These are phyloP conservation scores for Colletotrichum falcatum DNA, from an alignment of 2,329 filamentous ascomycete species.

Conservation along the genomic window DNA sequence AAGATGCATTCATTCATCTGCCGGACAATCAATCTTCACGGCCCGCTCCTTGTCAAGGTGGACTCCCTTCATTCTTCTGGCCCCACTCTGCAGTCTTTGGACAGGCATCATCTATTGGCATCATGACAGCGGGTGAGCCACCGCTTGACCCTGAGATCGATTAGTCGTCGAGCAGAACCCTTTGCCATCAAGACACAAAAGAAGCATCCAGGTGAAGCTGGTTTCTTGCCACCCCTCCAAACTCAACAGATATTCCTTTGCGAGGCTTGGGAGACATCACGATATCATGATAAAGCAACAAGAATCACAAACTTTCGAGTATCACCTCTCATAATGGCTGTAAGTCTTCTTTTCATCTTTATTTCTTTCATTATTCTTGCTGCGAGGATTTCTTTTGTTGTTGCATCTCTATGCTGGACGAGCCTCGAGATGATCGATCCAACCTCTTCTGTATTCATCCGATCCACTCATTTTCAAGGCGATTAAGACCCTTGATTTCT, in stretches of 20 bases:
- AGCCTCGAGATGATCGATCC: neutral
- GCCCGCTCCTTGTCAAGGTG: neutral
- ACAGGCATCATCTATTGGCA: neutral
- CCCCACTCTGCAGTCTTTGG: neutral
- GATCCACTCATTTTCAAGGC: neutral
- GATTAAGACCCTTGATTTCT: neutral
- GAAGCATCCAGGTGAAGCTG: neutral
- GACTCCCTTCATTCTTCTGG: neutral
- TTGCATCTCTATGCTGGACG: neutral
- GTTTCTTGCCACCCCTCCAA: neutral
- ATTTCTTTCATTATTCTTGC: neutral
- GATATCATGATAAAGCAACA: neutral
- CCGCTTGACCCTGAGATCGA: neutral
- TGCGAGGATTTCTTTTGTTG: neutral
- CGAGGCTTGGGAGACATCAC: neutral
- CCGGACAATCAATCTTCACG: neutral
- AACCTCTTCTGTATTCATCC: neutral
- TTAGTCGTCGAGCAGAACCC: neutral
- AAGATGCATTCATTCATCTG: neutral
- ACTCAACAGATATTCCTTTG: neutral
- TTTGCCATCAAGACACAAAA: neutral
- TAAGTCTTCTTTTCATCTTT: neutral
- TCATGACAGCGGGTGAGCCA: neutral
- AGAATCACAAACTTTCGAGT: neutral
- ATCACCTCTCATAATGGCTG: neutral